Percentiles rank a stretch among this genome's conserved stretches.
Evolutionary conservation across 2,329 filamentous ascomycete genomes (phyloP).

Genomic region (Pyricularia pennisetigena): DNA sequence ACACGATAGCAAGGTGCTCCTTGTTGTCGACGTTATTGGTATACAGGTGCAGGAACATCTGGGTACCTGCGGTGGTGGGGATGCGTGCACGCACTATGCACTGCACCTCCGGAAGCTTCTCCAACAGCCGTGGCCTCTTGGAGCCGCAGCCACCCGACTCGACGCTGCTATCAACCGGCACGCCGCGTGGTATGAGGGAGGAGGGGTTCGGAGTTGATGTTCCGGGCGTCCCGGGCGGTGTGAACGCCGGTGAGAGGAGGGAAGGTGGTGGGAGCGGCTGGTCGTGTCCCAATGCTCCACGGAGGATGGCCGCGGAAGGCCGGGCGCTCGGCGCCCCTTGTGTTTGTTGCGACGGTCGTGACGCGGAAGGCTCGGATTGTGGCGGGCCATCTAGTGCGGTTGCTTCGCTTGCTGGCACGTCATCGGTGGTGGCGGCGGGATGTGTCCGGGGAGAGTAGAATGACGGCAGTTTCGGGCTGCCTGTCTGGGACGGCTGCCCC

Average conservation of each 20-base stretch:
- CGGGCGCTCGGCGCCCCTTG: constrained; percentile 2
- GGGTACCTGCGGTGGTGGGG: constrained; percentile 79
- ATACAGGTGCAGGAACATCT: constrained; percentile 97
- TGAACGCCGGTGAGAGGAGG: constrained; percentile 80
- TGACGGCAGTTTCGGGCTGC: constrained; percentile 13
- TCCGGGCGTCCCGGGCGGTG: constrained; percentile 57
- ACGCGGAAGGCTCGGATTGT: constrained; percentile 3
- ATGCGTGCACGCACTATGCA: constrained; percentile 93
- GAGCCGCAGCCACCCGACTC: constrained; percentile 49
- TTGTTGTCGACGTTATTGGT: constrained; percentile 89
- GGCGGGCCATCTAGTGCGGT: constrained; percentile 6
- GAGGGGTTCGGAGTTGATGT: constrained; percentile 37
- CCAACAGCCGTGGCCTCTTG: constrained; percentile 62
- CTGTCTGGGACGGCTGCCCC: constrained; percentile 3
- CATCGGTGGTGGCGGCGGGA: constrained; percentile 9
- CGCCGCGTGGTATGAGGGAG: constrained; percentile 31
- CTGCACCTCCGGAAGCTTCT: constrained; percentile 72
- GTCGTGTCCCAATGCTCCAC: constrained; percentile 9
- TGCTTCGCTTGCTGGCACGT: constrained; percentile 8
- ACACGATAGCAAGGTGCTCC: constrained; percentile 95
- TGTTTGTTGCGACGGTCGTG: constrained; percentile 8
- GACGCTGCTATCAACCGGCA: constrained; percentile 50
- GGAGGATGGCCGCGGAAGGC: constrained; percentile 8
- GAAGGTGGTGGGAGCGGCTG: constrained; percentile 43
- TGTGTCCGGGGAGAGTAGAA: constrained; percentile 19